Base-by-base conservation (phyloP, 352 stramenopile genomes). In the Phytophthora boehmeriae region DNA sequence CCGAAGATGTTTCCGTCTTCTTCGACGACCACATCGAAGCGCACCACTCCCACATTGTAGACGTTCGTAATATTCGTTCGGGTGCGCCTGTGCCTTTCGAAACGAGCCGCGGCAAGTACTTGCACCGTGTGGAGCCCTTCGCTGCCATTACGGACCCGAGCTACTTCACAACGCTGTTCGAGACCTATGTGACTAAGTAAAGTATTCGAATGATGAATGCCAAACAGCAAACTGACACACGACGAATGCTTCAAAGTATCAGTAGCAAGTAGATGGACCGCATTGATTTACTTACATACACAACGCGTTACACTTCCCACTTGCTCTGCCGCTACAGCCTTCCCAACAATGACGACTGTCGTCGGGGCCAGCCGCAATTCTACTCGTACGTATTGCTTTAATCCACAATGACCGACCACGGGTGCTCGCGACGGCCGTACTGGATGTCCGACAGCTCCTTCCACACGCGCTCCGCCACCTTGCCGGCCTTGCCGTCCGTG, bases 361-460 rank as follows among this genome's bases (percentile, higher is more conserved):
- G 48, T 45, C 28, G 30, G 58, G 28, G 16, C 23, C 39, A 43
- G 17, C 5, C 25, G 20, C 8, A 25, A 22, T 17, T 22, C 44
- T 35, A 10, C 20, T 50, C 9, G 19, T n/a, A n/a, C n/a, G n/a
- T n/a, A n/a, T 50, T 45, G 17, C 34, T 59, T 41, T 62, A 52
- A 41, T 84, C 73, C 48, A 86, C 63, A 43, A 82, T 23, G 27
- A 83, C 56, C 23, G 75, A 85, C 77, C 77, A 87, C 48, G 75
- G 75, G 51, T 85, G 75, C n/a, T 83, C 61, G 19, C 62, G 66
- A 53, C 75, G 77, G 35, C 77, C 77, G 59, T 87, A 87, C 63
- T 85, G 93, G 51, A 98, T 98, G 73, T 96, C 91, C 17, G 75
- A 95, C 16, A 98, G 75, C 32, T 93, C 71, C 42, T 97, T 89